Evolutionary conservation across 2,329 filamentous ascomycete species (phyloP), one percentile per base, ranked within the genome.

Genomic region (Metarhizium sp.): DNA sequence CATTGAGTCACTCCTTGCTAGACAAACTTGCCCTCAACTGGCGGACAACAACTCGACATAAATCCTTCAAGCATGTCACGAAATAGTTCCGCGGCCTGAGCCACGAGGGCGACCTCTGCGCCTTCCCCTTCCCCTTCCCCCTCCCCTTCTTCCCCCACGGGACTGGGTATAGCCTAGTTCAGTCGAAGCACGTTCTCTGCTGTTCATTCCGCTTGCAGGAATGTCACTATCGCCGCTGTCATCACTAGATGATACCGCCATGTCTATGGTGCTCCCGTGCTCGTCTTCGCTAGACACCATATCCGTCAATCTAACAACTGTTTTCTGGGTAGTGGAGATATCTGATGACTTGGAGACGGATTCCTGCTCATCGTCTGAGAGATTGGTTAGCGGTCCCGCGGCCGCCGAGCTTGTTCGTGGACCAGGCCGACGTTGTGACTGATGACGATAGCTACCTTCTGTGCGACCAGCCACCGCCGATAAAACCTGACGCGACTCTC

Each of bases 221-320:
- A 64, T 63, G 16, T 63, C 62, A 6, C 51, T 30, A 34, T 58
- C 54, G 30, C 57, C 58, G 16, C 60, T 58, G 43, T 56, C 57
- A 16, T 59, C 59, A 30, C 59, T 61, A 10, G 60, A 46, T 18
- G 32, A n/a, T 13, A 18, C 18, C 14, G 16, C 16, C 8, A 18
- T 14, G 50, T 25, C 42, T 14, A 20, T 30, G 13, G 38, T 36
- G 47, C 47, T 53, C 10, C 38, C 14, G 38, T 57, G 36, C 3
- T 59, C 55, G 11, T 57, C 47, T 18, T 54, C 51, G 30, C 48
- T 52, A 18, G 57, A 53, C 10, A 56, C 34, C 48, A 54, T 50
- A 25, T 58, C 55, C 2, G 56, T 54, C 18, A 62, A 55, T 34
- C 56, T 59, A 8, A 61, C 59, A 40, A 60, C 36, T 20, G 57